Conservation (phyloP, 768 basidiomycete species). For the Dacryopinax spathularia region DNA sequence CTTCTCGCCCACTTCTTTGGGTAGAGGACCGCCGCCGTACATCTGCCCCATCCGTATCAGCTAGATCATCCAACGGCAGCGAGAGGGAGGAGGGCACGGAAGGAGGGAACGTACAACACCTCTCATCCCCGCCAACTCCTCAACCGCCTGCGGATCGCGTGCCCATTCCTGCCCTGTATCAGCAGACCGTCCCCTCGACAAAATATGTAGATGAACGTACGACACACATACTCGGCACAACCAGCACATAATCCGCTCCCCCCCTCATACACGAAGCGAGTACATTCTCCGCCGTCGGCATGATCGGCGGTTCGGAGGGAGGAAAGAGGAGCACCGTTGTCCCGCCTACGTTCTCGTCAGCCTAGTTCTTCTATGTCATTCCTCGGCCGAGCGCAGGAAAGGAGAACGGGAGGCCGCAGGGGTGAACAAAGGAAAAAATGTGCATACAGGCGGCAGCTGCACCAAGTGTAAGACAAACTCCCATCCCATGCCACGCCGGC, state of each 20-base stretch:
- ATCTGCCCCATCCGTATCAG: constrained; percentile 13
- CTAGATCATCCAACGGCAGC: background rate
- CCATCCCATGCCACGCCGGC: background rate
- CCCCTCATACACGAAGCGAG: background rate
- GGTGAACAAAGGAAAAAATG: background rate
- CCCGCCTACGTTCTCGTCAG: background rate
- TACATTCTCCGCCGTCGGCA: background rate
- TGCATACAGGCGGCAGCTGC: background rate
- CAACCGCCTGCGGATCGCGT: constrained; percentile 11
- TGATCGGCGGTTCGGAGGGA: background rate
- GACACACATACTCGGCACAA: background rate
- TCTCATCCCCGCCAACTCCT: constrained; percentile 15
- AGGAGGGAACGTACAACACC: constrained; percentile 14
- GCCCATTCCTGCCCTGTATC: constrained; percentile 17
- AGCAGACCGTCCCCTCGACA: background rate
- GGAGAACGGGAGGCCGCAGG: no score
- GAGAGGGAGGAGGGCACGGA: background rate
- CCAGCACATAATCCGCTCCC: background rate
- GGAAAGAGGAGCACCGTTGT: background rate
- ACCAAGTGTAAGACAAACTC: background rate
- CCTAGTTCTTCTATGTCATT: no score
- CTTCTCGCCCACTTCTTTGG: constrained; percentile 17
- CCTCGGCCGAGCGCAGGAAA: no score
- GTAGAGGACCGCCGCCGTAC: constrained; percentile 21
- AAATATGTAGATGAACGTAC: background rate